These are phyloP conservation scores for Pseudopithomyces maydicus DNA, from an alignment of 2,329 filamentous ascomycete genomes.

Conservation along the genomic window DNA sequence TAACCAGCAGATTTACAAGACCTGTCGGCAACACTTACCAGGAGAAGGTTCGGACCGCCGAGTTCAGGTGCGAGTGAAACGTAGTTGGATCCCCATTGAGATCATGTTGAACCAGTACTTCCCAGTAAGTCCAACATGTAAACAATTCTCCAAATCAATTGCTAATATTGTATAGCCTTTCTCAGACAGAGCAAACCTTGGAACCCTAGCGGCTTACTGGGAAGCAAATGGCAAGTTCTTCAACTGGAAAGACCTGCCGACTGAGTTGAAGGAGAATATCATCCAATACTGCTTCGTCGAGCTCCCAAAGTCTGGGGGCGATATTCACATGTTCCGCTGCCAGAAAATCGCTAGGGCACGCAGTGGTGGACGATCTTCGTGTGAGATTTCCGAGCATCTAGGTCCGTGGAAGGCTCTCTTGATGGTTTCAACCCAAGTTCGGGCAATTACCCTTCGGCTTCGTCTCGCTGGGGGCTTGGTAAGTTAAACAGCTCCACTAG, in stretches of 20 bases:
- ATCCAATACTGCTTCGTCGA: slow-evolving; percentile 24
- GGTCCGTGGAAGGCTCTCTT: slow-evolving; percentile 22
- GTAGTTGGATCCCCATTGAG: background rate
- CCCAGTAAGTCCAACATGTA: background rate
- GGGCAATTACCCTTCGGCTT: slow-evolving; percentile 25
- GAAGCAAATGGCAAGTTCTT: slow-evolving; percentile 26
- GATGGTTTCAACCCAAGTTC: slow-evolving; percentile 27
- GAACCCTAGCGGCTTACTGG: slow-evolving; percentile 16
- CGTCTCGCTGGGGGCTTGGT: slow-evolving; percentile 22
- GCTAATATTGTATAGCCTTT: background rate
- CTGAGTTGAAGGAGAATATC: slow-evolving; percentile 33
- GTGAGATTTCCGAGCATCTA: slow-evolving; percentile 24
- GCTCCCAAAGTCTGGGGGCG: background rate
- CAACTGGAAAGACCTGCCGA: slow-evolving; percentile 30
- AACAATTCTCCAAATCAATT: background rate
- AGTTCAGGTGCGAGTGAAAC: background rate
- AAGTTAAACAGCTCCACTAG: background rate
- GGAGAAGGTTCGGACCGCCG: background rate
- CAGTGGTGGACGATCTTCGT: background rate
- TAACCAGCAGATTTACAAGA: background rate
- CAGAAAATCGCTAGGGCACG: background rate
- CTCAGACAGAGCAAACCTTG: background rate
- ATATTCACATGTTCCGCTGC: background rate
- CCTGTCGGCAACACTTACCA: background rate
- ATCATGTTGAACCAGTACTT: background rate